phyloP scores from a whole-genome alignment of 805 yeast genomes.

The Saccharomycopsis synnaedendra region DNA sequence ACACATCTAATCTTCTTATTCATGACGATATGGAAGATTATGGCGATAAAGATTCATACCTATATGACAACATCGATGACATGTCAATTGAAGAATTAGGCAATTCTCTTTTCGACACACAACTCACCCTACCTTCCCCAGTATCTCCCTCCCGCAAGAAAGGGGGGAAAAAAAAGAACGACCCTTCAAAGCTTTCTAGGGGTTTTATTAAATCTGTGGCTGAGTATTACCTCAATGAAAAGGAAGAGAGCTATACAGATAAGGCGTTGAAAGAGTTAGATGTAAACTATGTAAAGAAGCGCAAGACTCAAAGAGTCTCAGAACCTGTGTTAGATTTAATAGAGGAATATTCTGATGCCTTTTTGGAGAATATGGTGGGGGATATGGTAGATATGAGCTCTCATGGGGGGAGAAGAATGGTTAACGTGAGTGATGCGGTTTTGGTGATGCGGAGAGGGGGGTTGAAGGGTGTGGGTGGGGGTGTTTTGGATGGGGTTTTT shows the following conservation, averaged over 20 bases:
- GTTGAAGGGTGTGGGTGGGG: too few relatives aligned
- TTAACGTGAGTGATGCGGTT: conserved; percentile 8
- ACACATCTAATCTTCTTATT: too few relatives aligned
- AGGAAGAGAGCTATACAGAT: background rate
- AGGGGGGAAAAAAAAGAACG: background rate
- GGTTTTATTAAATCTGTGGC: conserved; percentile 6
- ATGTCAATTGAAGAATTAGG: too few relatives aligned
- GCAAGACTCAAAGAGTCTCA: background rate
- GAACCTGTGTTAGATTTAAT: conserved; percentile 1
- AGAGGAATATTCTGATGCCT: conserved; percentile 4
- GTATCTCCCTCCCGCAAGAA: background rate
- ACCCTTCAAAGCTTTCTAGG: conserved; percentile 2
- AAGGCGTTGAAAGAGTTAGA: background rate
- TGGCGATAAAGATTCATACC: too few relatives aligned
- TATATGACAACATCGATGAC: too few relatives aligned
- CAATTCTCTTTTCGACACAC: too few relatives aligned
- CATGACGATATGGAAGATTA: too few relatives aligned
- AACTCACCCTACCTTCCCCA: too few relatives aligned
- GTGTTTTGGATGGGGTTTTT: too few relatives aligned
- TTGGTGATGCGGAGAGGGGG: conserved; percentile 6
- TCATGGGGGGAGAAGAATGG: conserved; percentile 9
- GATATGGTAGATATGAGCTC: conserved; percentile 8
- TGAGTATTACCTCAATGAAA: conserved; percentile 8
- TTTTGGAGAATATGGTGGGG: conserved; percentile 8
- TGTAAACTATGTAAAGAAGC: background rate